A percentile compares a stretch with the other conserved stretches of the same genome.
Evolutionary conservation across 768 basidiomycete genomes (phyloP).

Genomic region (Panellus pusillus): DNA sequence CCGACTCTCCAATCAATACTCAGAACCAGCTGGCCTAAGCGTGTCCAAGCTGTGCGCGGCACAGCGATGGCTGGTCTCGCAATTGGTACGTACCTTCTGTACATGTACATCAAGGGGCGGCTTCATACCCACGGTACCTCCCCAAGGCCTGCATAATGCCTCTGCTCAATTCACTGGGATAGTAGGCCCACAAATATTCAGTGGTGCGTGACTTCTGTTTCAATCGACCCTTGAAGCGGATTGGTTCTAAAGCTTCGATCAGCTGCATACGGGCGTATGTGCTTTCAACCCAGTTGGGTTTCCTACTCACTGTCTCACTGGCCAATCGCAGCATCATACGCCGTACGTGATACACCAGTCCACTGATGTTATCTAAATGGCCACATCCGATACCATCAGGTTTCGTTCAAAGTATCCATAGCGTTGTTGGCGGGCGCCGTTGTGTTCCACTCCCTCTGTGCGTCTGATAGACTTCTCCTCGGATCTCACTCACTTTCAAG

Average conservation of each 20-base stretch:
- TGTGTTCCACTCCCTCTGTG: slow-evolving; percentile 9
- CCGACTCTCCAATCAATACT: not conserved
- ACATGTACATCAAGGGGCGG: too few relatives aligned
- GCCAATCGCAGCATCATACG: slow-evolving; percentile 2
- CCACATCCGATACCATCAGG: slow-evolving; percentile 1
- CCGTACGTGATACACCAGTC: not conserved
- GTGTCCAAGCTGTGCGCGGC: slow-evolving; percentile 23
- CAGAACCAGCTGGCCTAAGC: slow-evolving; percentile 19
- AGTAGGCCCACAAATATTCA: slow-evolving; percentile 24
- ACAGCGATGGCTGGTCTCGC: slow-evolving; percentile 24
- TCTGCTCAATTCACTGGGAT: slow-evolving; percentile 23
- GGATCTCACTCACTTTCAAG: not conserved
- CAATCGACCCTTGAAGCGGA: slow-evolving; percentile 1
- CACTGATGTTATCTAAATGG: not conserved
- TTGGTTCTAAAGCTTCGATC: not conserved
- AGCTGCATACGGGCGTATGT: slow-evolving; percentile 11
- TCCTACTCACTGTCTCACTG: not conserved
- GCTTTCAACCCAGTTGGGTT: not conserved
- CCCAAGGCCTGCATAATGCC: slow-evolving; percentile 20
- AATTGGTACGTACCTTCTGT: slow-evolving; percentile 12
- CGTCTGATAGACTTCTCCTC: not conserved
- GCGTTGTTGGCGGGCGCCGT: slow-evolving; percentile 18
- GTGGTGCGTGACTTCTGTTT: slow-evolving; percentile 4
- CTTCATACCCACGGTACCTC: not conserved
- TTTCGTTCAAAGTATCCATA: slow-evolving; percentile 23